Percentiles rank a stretch among this genome's conserved stretches.
Conservation (phyloP, 371 early-diverging fungal species). For the Gilbertella persicaria region DNA sequence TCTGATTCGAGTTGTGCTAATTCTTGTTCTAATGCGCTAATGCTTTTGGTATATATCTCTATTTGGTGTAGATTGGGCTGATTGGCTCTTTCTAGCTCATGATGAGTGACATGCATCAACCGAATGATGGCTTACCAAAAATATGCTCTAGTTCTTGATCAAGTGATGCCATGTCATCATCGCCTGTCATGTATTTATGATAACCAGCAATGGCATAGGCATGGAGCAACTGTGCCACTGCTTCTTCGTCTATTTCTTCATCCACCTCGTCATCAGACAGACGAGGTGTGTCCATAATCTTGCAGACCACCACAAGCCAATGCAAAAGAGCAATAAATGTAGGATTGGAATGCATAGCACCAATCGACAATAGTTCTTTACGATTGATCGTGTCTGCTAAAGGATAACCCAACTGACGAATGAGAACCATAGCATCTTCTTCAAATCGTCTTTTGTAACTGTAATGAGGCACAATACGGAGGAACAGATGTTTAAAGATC, state of each 20-base stretch:
- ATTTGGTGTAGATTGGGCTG: background rate
- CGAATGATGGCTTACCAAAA: background rate
- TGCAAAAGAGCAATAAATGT: slow-evolving; percentile 2
- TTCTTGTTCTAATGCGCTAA: background rate
- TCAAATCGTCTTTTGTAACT: slow-evolving; percentile 1
- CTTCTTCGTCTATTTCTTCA: background rate
- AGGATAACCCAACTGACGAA: slow-evolving; percentile 1
- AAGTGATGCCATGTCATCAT: background rate
- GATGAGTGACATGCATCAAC: background rate
- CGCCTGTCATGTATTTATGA: background rate
- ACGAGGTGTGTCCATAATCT: background rate
- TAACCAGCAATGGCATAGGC: background rate
- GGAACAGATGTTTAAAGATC: background rate
- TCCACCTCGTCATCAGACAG: background rate
- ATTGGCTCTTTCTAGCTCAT: background rate
- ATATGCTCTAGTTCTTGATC: background rate
- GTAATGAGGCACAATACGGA: background rate
- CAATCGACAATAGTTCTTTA: slow-evolving; percentile 6
- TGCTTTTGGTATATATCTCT: background rate
- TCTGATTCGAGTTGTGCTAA: background rate
- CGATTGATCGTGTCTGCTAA: slow-evolving; percentile 5
- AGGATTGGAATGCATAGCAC: slow-evolving; percentile 13
- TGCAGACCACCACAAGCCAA: slow-evolving; percentile 9
- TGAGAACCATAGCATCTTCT: slow-evolving; percentile 3
- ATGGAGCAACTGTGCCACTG: background rate